phyloP scores from a whole-genome alignment of 2,329 filamentous ascomycete genomes.

The Aquanectria penicillioides region DNA sequence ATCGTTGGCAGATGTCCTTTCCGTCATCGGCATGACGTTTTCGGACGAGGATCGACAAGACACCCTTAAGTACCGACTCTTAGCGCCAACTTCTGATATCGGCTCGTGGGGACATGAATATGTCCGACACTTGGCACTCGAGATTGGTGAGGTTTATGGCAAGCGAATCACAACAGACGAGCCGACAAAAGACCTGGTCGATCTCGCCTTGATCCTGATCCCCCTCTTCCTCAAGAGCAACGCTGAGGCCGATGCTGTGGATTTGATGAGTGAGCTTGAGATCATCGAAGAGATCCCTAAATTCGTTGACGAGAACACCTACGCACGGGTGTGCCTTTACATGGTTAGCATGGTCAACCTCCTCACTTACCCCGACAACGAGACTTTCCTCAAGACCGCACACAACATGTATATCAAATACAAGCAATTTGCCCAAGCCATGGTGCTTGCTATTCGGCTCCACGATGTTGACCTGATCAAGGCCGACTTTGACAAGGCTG shows the following conservation, averaged over 20 bases:
- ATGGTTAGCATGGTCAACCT: constrained; percentile 99
- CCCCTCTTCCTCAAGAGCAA: constrained; percentile 98
- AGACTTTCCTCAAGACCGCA: constrained; percentile 91
- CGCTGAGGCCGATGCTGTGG: constrained; percentile 96
- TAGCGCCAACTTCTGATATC: constrained; percentile 91
- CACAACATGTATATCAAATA: constrained; percentile 95
- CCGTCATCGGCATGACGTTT: constrained; percentile 98
- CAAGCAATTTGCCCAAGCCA: constrained; percentile 91
- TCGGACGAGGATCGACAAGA: constrained; percentile 96
- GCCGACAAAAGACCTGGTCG: constrained; percentile 82
- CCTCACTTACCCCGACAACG: constrained; percentile 96
- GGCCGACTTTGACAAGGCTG: constrained; percentile 81
- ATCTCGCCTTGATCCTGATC: constrained; percentile 85
- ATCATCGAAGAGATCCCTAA: constrained; percentile 93
- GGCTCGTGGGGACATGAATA: constrained; percentile 99
- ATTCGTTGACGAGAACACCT: constrained; percentile 94
- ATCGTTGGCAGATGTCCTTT: constrained; percentile 91
- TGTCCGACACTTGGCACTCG: constrained; percentile 91
- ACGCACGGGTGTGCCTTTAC: constrained; percentile 91
- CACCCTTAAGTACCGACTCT: constrained; percentile 92
- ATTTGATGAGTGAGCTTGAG: constrained; percentile 95
- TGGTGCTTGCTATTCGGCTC: constrained; percentile 91
- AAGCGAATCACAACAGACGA: constrained; percentile 89
- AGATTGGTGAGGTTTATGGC: constrained; percentile 94
- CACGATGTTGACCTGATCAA: constrained; percentile 88